Base-by-base conservation (phyloP, 1,284 basidiomycete genomes). In the Ganoderma lucidum region DNA sequence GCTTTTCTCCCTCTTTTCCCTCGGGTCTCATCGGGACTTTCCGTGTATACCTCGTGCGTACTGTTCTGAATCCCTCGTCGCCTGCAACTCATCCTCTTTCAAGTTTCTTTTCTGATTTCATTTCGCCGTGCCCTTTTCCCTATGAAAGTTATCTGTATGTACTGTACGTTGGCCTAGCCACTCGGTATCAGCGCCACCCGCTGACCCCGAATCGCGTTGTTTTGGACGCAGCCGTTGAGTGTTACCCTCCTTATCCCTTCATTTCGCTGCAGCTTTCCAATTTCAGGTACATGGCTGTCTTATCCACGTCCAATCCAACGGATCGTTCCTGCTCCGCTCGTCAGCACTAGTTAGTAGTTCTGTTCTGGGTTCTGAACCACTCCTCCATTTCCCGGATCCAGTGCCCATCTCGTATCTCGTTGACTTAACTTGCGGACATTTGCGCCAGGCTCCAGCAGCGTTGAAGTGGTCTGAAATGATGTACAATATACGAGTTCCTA, bases 401-500 rank as follows among this genome's bases (percentile, higher is more conserved):
- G 51, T 37, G 17, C 56, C 56, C 17, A 15, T 56, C 53, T 35
- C 53, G 15, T 8, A 30, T 30, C 53, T 55, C 35, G 23, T 44
- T 55, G 53, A 39, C 23, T 65, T 41, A 51, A 51, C 23, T 51
- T 28, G 23, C 48, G 66, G 64, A 72, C 68, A 35, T 64, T 66
- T 42, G 28, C 42, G 37, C 56, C 48, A 53, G n/a, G n/a, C 35
- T 35, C 35, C 3, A 35, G 35, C 35, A 42, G 56, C 28, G 55
- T 64, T 48, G 55, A 67, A 67, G 48, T 53, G 45, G 65, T 61
- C 60, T 35, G 59, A 64, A 70, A 23, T 62, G 67, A 70, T 72
- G 69, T 72, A 72, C 67, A 68, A 63, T 65, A 64, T 65, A 66
- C 55, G 45, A 55, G 55, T 41, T 56, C 53, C 65, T 64, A 69